Percentiles rank a stretch among this genome's conserved stretches.
These are phyloP conservation scores for Penicillium longicatenatum DNA, from an alignment of 495 filamentous ascomycete genomes.

Conservation along the genomic window DNA sequence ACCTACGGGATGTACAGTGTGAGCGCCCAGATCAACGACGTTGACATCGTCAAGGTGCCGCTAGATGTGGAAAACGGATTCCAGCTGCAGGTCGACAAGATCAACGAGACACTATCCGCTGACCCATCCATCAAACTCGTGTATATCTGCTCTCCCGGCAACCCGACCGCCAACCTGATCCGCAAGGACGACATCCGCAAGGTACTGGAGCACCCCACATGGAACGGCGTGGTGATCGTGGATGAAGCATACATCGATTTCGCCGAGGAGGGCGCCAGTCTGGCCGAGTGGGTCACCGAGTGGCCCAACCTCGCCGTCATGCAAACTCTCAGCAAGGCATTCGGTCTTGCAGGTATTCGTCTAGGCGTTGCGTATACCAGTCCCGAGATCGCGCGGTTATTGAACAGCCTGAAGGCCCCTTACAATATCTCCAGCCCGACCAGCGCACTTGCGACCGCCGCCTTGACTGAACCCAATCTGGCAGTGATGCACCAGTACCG, in stretches of 20 bases:
- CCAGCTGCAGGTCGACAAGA: slow-evolving; percentile 66
- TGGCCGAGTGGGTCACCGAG: slow-evolving; percentile 91
- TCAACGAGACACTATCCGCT: slow-evolving; percentile 62
- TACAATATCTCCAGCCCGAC: slow-evolving; percentile 92
- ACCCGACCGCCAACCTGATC: slow-evolving; percentile 82
- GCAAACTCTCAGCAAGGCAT: slow-evolving; percentile 96
- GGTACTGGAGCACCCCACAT: slow-evolving; percentile 82
- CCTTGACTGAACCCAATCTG: slow-evolving; percentile 65
- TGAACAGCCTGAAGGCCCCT: slow-evolving; percentile 92
- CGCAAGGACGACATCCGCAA: slow-evolving; percentile 71
- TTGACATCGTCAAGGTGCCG: slow-evolving; percentile 81
- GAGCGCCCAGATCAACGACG: slow-evolving; percentile 89
- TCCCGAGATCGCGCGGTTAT: slow-evolving; percentile 65
- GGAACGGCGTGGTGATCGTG: slow-evolving; percentile 92
- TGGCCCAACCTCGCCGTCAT: slow-evolving; percentile 98
- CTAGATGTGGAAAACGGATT: slow-evolving; percentile 65
- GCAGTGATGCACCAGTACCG: slow-evolving; percentile 69
- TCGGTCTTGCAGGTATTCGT: slow-evolving; percentile 91
- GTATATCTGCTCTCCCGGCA: slow-evolving; percentile 93
- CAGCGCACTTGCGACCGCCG: slow-evolving; percentile 73
- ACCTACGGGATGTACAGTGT: slow-evolving; percentile 99
- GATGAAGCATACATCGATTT: slow-evolving; percentile 99
- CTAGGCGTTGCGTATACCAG: slow-evolving; percentile 73
- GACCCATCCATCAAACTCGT: slow-evolving; percentile 78
- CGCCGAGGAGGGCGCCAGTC: slow-evolving; percentile 70